Evolutionary conservation across 306 rosid genomes (phyloP).

Genomic region (Trichosanthes truncata): DNA sequence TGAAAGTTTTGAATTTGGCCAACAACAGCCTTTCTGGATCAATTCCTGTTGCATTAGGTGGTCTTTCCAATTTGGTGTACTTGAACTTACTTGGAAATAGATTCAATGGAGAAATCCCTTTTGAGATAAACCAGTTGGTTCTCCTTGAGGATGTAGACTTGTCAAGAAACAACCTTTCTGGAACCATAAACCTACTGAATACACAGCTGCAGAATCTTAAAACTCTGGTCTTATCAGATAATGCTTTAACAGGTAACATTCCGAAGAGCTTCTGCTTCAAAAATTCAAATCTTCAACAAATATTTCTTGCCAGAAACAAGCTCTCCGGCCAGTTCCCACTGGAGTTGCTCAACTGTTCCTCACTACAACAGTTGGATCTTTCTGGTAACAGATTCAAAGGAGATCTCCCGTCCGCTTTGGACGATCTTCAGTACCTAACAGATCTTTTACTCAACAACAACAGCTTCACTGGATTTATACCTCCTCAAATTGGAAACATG

Average conservation of each 20-base stretch:
- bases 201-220: slow-evolving; percentile 33
- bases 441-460: slow-evolving; percentile 80
- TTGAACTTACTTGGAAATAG: slow-evolving; percentile 72
- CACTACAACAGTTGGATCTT: slow-evolving; percentile 77
- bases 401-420: slow-evolving; percentile 51
- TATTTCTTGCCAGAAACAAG: slow-evolving; percentile 62
- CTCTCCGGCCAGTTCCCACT: slow-evolving; percentile 63
- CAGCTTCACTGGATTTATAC: slow-evolving; percentile 66
- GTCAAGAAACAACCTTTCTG: slow-evolving; percentile 72
- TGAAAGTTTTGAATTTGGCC: slow-evolving; percentile 63
- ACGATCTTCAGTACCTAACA: slow-evolving; percentile 45
- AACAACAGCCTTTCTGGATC: slow-evolving; percentile 75
- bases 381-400: slow-evolving; percentile 69
- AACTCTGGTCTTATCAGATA: slow-evolving; percentile 61
- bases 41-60: slow-evolving; percentile 50
- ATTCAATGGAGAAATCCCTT: slow-evolving; percentile 60
- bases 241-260: slow-evolving; percentile 58
- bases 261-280: slow-evolving; percentile 57
- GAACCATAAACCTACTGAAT: slow-evolving; percentile 41
- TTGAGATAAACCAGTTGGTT: slow-evolving; percentile 45
- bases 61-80: slow-evolving; percentile 55
- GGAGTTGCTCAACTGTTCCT: slow-evolving; percentile 53
- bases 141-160: slow-evolving; percentile 66
- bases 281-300: slow-evolving; percentile 42
- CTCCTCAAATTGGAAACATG: slow-evolving; percentile 67